Evolutionary conservation across 768 basidiomycete genomes (phyloP).

Genomic region (Rhodocollybia butyracea): DNA sequence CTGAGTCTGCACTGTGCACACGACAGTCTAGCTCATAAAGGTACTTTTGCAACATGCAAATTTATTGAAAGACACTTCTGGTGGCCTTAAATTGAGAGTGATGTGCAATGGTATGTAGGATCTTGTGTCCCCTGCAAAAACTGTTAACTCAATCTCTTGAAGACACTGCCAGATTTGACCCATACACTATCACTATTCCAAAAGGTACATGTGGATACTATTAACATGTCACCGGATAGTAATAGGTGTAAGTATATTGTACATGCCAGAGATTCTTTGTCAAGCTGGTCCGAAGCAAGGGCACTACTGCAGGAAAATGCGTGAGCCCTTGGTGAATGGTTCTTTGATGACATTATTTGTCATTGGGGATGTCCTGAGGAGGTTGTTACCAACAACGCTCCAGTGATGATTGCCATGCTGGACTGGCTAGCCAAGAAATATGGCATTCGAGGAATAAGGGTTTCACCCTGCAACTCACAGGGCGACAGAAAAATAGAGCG

Average conservation of each 20-base stretch:
- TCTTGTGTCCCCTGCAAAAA: too few relatives aligned
- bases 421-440: too few relatives aligned
- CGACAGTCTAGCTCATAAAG: slow-evolving; percentile 23
- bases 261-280: too few relatives aligned
- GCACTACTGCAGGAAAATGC: too few relatives aligned
- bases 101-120: slow-evolving; percentile 26
- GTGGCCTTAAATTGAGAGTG: slow-evolving; percentile 24
- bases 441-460: too few relatives aligned
- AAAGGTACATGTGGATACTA: slow-evolving; percentile 20
- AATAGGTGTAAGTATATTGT: too few relatives aligned
- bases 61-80: slow-evolving; percentile 22
- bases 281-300: too few relatives aligned
- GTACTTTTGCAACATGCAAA: slow-evolving; percentile 13
- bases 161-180: slow-evolving; percentile 14
- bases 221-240: slow-evolving; percentile 16
- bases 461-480: too few relatives aligned
- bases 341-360: slow-evolving; percentile 28
- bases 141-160: slow-evolving; percentile 14
- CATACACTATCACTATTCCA: slow-evolving; percentile 20
- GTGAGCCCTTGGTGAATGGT: slow-evolving; percentile 19
- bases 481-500: too few relatives aligned
- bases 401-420: too few relatives aligned
- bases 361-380: slow-evolving; percentile 36
- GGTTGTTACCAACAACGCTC: too few relatives aligned
- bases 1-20: slow-evolving; percentile 18